These are phyloP conservation scores for Amniculicola lignicola DNA, from an alignment of 495 filamentous ascomycete genomes.

Conservation along the genomic window DNA sequence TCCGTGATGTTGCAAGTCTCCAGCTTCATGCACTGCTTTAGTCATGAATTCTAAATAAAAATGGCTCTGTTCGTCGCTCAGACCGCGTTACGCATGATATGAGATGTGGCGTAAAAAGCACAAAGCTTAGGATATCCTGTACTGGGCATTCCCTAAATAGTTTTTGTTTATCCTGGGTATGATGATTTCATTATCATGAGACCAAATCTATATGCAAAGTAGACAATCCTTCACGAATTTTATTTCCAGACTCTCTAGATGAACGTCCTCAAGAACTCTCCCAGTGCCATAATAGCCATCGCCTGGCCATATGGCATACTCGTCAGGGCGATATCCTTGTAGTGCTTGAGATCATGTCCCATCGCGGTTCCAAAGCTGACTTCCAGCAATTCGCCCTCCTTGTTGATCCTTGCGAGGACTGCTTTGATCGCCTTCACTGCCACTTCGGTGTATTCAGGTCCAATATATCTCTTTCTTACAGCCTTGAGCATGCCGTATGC, in stretches of 20 bases:
- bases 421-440: slow-evolving; percentile 60
- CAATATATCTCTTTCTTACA: slow-evolving; percentile 63
- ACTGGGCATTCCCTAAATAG: too few relatives aligned
- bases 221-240: too few relatives aligned
- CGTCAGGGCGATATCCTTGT: slow-evolving; percentile 64
- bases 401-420: slow-evolving; percentile 57
- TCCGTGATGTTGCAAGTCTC: too few relatives aligned
- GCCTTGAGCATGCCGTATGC: slow-evolving; percentile 73
- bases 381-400: slow-evolving; percentile 61
- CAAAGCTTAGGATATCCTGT: too few relatives aligned
- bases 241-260: slow-evolving; percentile 23
- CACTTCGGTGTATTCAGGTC: slow-evolving; percentile 46
- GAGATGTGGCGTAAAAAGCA: too few relatives aligned
- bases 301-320: slow-evolving; percentile 77
- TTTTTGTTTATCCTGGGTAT: too few relatives aligned
- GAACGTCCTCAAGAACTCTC: slow-evolving; percentile 59
- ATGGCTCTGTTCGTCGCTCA: too few relatives aligned
- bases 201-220: too few relatives aligned
- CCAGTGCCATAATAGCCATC: slow-evolving; percentile 71
- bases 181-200: too few relatives aligned
- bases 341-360: slow-evolving; percentile 64
- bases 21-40: too few relatives aligned
- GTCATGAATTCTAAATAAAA: too few relatives aligned
- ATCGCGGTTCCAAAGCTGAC: slow-evolving; percentile 73
- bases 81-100: too few relatives aligned